These are phyloP conservation scores for Ophiostoma triangulosporum DNA, from an alignment of 2,329 filamentous ascomycete species.

Conservation along the genomic window DNA sequence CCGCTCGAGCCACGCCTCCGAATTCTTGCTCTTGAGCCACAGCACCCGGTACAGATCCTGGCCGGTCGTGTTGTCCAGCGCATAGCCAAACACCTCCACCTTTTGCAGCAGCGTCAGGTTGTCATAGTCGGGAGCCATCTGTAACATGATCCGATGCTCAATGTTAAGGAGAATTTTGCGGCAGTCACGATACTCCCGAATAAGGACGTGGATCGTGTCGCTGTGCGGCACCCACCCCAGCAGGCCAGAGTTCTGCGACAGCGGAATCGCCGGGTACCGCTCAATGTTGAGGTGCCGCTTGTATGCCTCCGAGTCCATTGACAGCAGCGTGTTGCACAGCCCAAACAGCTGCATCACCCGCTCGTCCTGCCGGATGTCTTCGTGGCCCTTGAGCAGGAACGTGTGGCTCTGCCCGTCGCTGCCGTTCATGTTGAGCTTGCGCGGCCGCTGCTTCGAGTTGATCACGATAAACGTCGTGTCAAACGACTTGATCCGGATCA, in stretches of 20 bases:
- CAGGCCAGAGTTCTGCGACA: conserved; percentile 91
- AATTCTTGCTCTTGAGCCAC: conserved; percentile 98
- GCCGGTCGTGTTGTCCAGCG: conserved; percentile 95
- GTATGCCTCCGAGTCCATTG: conserved; percentile 89
- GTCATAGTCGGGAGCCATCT: conserved; percentile 98
- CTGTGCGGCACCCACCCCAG: conserved; percentile 96
- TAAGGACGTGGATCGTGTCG: conserved; percentile 91
- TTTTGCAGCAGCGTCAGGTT: conserved; percentile 99
- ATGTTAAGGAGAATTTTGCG: conserved; percentile 97
- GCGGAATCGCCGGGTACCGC: conserved; percentile 86
- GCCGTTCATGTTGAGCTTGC: conserved; percentile 76
- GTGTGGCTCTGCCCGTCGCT: conserved; percentile 81
- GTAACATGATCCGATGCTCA: conserved; percentile 98
- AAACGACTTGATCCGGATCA: conserved; percentile 79
- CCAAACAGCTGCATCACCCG: conserved; percentile 99
- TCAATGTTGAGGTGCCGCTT: conserved; percentile 96
- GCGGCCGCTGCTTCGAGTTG: conserved; percentile 88
- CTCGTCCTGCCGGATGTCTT: conserved; percentile 97
- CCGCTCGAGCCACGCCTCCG: conserved; percentile 92
- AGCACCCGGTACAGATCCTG: conserved; percentile 96
- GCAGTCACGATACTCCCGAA: conserved; percentile 92
- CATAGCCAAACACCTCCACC: conserved; percentile 98
- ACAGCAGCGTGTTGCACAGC: conserved; percentile 86
- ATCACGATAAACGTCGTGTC: conserved; percentile 85
- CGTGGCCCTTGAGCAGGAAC: conserved; percentile 93